These are phyloP conservation scores for Plantago major DNA, from an alignment of 257 asterid species.

Conservation along the genomic window DNA sequence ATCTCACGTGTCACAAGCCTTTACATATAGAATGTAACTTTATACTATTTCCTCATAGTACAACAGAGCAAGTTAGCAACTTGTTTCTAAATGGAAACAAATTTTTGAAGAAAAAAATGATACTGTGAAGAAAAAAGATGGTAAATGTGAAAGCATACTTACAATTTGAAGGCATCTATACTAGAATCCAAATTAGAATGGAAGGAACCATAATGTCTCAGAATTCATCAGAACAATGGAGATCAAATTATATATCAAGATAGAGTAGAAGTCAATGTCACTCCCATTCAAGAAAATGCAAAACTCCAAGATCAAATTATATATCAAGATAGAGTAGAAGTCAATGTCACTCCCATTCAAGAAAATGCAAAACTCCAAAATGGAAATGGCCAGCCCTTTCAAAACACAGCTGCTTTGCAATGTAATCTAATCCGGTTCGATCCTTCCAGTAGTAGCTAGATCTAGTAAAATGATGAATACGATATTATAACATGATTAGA, in stretches of 20 bases:
- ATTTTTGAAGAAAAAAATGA: background rate
- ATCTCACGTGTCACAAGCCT: no score
- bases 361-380: slow-evolving; percentile 22
- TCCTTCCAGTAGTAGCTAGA: no score
- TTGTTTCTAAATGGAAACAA: background rate
- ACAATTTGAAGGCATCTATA: background rate
- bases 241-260: background rate
- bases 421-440: no score
- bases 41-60: no score
- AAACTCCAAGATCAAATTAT: slow-evolving; percentile 12
- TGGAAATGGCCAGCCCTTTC: background rate
- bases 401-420: no score
- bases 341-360: slow-evolving; percentile 29
- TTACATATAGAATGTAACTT: no score
- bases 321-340: background rate
- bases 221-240: background rate
- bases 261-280: slow-evolving; percentile 21
- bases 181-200: background rate
- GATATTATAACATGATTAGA: no score
- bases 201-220: background rate
- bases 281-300: slow-evolving; percentile 24
- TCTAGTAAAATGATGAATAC: no score
- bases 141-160: background rate
- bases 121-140: background rate
- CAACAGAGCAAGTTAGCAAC: no score